Evolutionary conservation across 1,284 basidiomycete species (phyloP), one percentile per base, ranked within the genome.

Genomic region (Apiotrichum brassicae): DNA sequence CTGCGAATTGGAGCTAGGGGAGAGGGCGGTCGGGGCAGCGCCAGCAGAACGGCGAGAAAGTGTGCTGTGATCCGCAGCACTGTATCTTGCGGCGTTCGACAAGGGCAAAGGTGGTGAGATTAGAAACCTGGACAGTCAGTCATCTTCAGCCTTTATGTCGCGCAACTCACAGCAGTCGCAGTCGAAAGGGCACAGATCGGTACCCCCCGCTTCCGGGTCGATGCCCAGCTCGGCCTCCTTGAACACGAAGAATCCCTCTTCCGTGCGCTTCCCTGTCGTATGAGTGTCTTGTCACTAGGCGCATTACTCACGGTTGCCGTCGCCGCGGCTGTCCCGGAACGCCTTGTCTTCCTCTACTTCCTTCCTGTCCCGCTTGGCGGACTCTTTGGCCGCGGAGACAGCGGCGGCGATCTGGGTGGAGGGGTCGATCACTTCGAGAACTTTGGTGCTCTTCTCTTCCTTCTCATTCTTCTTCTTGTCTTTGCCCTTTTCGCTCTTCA

Each of bases 151-250:
- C 14, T 16, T n/a, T 28, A 23, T 22, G 22, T 18, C 25, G 25
- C 9, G 9, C 45, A 24, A 80, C 85, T 72, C 61, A 87, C 87
- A 89, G 66, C 86, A 89, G 23, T 86, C 77, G 71, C 87, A 89
- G 67, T 88, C 86, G 64, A 88, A 88, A 4, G 86, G 86, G 72
- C 63, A 66, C 14, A 70, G 57, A 7, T 63, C 58, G 0, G 84
- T 85, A 64, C 84, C 87, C 70, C 89, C 89, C 42, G 84, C 85
- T 55, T 81, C 77, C 47, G 81, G 77, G 47, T 77, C 75, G 53
- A 93, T 86, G 13, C 83, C 81, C 12, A 93, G 79, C 61, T 92
- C 89, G 58, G 84, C 85, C 69, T 90, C 89, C 67, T 89, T 91
- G 72, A 84, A 93, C 32, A 93, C 82, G 28, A 76, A 69, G 75